Percentiles rank a stretch among this genome's conserved stretches.
Conservation (phyloP, 352 stramenopile species). For the Phytophthora cactorum region DNA sequence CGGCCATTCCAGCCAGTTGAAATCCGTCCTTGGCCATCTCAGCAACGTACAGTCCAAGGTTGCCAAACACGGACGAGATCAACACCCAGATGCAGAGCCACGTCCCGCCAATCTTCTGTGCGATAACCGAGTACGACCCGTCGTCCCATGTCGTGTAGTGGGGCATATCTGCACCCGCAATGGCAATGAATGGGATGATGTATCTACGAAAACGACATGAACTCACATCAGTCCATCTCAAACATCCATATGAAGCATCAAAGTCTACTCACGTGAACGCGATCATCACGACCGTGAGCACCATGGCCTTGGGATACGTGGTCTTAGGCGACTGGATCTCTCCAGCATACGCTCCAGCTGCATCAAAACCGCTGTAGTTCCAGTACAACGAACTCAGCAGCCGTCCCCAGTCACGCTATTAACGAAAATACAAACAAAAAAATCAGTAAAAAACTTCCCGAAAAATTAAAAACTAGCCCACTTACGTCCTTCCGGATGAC, state of each 20-base stretch:
- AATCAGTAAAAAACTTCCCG: constrained; percentile 1
- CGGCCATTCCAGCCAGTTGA: constrained; percentile 81
- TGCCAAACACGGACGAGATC: constrained; percentile 77
- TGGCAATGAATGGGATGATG: constrained; percentile 73
- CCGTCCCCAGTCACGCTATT: constrained; percentile 62
- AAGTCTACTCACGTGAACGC: constrained; percentile 61
- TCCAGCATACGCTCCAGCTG: constrained; percentile 70
- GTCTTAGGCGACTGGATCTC: constrained; percentile 74
- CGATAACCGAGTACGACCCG: constrained; percentile 79
- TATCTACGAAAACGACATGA: constrained; percentile 37
- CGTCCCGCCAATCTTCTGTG: constrained; percentile 60
- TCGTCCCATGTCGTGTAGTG: constrained; percentile 81
- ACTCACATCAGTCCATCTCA: background rate
- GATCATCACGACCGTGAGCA: constrained; percentile 78
- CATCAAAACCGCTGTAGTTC: constrained; percentile 87
- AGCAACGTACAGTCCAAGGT: constrained; percentile 82
- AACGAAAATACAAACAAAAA: constrained; percentile 1
- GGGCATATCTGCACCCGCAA: constrained; percentile 70
- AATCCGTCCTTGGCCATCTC: constrained; percentile 88
- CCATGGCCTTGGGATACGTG: constrained; percentile 81
- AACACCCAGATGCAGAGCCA: constrained; percentile 84
- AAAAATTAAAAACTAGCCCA: background rate
- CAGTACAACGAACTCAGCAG: constrained; percentile 81
- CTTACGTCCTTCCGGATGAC: constrained; percentile 60
- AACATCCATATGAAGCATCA: background rate